Evolutionary conservation across 2,329 filamentous ascomycete species (phyloP), one percentile per base, ranked within the genome.

Genomic region (Monosporascus sp.): DNA sequence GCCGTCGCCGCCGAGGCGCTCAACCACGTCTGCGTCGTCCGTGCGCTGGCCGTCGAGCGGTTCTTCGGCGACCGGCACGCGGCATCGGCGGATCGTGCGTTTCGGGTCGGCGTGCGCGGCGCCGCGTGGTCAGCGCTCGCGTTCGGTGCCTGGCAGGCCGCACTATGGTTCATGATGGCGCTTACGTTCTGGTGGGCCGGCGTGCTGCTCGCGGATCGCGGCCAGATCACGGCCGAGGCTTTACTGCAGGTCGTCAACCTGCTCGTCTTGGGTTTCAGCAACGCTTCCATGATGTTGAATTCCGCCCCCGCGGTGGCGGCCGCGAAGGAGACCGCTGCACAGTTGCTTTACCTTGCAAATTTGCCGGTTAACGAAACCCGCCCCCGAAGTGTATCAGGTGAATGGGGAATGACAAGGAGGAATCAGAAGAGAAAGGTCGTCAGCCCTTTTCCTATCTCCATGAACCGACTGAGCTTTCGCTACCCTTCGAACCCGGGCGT

Each of bases 151-250:
- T 86, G 87, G 36, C 87, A 95, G 62, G 85, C 85, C 0, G 79
- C 85, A 19, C 82, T 85, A 40, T 82, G 85, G 55, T 90, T 90
- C 63, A 78, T 90, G 16, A 86, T 84, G 41, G 90, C 91, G 0
- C 73, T 96, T 3, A 81, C 96, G 9, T 94, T 96, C 66, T 96
- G 87, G 72, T 95, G 93, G 65, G 90, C 88, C 2, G 83, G 85
- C 0, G 72, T 80, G 1, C 76, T 96, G 11, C 78, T 89, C 68
- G 71, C 44, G 65, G 73, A 9, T 70, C 79, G 40, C 70, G 73
- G 59, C 7, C 61, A 66, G 14, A 64, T 72, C n/a, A 76, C 74
- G 0, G 79, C 87, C 0, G 75, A 79, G 2, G 73, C 79, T 2
- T 80, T 94, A 19, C 73, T 96, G 27, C 83, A 87, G 56, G 88